Conservation (phyloP, 2,329 filamentous ascomycete genomes). For the Sclerotiophoma versabilis region DNA sequence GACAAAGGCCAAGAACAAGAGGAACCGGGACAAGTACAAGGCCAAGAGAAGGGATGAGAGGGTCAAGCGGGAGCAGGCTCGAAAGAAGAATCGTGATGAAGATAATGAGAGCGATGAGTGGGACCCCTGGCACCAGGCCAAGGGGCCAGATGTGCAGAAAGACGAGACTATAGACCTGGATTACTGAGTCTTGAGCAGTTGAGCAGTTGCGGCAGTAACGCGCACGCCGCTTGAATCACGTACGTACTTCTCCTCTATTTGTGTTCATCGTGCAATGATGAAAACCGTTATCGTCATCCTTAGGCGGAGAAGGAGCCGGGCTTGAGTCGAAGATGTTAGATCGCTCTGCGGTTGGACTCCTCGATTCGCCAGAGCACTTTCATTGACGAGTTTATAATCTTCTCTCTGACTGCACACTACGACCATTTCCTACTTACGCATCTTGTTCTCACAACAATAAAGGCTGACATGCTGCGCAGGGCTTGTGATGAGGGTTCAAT, state of each 20-base stretch:
- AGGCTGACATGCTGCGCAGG: neutral
- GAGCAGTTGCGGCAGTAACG: neutral
- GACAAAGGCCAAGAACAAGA: constrained; percentile 35
- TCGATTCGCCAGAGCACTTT: constrained; percentile 31
- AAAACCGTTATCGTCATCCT: constrained; percentile 95
- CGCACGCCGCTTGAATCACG: neutral
- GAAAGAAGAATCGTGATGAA: constrained; percentile 20
- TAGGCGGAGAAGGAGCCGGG: constrained; percentile 70
- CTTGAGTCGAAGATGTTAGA: constrained; percentile 34
- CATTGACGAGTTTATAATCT: constrained; percentile 46
- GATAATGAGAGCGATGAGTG: constrained; percentile 48
- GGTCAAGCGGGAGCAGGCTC: constrained; percentile 26
- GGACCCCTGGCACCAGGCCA: constrained; percentile 55
- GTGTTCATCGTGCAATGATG: constrained; percentile 68
- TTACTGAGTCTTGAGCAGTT: constrained; percentile 47
- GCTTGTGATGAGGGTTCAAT: neutral
- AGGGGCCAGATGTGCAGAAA: constrained; percentile 53
- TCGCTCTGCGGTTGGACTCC: constrained; percentile 27
- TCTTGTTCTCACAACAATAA: neutral
- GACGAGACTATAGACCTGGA: constrained; percentile 54
- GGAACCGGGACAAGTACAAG: constrained; percentile 34
- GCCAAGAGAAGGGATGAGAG: constrained; percentile 34
- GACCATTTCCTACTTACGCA: neutral
- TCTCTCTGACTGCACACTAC: constrained; percentile 45
- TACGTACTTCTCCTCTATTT: constrained; percentile 11